Percentiles rank a stretch among this genome's conserved stretches.
Conservation (phyloP, 2,329 filamentous ascomycete species). For the Sordariomycetes sp. region DNA sequence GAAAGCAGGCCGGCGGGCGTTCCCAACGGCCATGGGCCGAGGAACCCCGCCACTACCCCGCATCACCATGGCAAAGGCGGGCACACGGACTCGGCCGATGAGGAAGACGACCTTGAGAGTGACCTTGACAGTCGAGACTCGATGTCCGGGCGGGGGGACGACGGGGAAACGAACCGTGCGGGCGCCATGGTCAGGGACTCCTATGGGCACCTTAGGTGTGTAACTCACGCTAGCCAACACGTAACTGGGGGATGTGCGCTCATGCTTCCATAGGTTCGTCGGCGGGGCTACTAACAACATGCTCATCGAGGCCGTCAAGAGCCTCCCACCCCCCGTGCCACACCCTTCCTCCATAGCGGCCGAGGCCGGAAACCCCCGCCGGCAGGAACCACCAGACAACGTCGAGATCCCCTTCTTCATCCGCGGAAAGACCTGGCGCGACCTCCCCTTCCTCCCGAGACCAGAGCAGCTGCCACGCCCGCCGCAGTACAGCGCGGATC, state of each 20-base stretch:
- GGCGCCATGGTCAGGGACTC: slow-evolving; percentile 14
- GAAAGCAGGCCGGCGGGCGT: background rate
- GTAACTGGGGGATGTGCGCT: background rate
- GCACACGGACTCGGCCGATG: background rate
- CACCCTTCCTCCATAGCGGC: background rate
- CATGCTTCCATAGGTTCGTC: slow-evolving; percentile 10
- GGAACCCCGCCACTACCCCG: background rate
- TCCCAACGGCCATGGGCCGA: background rate
- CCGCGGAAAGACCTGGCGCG: slow-evolving; percentile 12
- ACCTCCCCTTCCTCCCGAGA: slow-evolving; percentile 13
- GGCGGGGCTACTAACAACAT: slow-evolving; percentile 14
- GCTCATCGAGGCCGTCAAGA: slow-evolving; percentile 14
- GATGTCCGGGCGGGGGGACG: background rate
- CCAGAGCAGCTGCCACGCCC: slow-evolving; percentile 13
- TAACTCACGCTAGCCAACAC: background rate
- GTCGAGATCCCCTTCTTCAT: slow-evolving; percentile 14
- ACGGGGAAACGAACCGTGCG: slow-evolving; percentile 1
- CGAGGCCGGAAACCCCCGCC: background rate
- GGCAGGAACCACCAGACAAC: slow-evolving; percentile 4
- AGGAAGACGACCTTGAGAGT: background rate
- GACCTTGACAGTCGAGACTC: background rate
- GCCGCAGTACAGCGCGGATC: slow-evolving; percentile 14
- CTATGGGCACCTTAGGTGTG: slow-evolving; percentile 12
- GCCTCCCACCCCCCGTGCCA: slow-evolving; percentile 8
- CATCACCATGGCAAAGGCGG: background rate